Evolutionary conservation across 495 filamentous ascomycete species (phyloP).

Genomic region (Chaetomidium leptoderma): DNA sequence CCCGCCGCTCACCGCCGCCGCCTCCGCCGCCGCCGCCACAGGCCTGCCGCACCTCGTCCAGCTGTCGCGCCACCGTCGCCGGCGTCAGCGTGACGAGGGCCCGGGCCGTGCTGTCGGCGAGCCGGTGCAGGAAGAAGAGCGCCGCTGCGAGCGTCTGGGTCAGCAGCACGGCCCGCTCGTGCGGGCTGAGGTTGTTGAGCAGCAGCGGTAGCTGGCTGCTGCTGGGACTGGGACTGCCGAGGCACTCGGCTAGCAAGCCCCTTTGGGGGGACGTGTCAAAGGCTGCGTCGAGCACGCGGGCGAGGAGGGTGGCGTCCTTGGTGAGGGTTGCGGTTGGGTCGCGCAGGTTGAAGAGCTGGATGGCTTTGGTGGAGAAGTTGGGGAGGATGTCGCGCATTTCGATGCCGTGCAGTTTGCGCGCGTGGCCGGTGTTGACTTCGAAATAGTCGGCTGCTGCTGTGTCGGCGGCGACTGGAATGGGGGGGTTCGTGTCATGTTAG

Average conservation of each 20-base stretch:
- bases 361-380: conserved; percentile 29
- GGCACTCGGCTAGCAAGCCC: conserved; percentile 20
- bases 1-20: conserved; percentile 12
- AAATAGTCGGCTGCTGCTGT: conserved; percentile 24
- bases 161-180: conserved; percentile 31
- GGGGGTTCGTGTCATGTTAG: background rate
- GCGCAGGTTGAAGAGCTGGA: conserved; percentile 31
- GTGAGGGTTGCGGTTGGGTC: conserved; percentile 17
- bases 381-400: conserved; percentile 32
- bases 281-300: conserved; percentile 18
- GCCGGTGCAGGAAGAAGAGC: conserved; percentile 28
- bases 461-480: conserved; percentile 23
- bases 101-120: conserved; percentile 22
- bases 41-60: conserved; percentile 15
- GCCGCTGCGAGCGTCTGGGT: conserved; percentile 23
- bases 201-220: too few species aligned
- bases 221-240: conserved; percentile 12
- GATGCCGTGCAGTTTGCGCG: conserved; percentile 28
- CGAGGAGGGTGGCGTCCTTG: conserved; percentile 16
- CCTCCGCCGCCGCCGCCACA: too few species aligned
- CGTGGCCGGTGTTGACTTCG: conserved; percentile 29
- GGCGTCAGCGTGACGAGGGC: conserved; percentile 5
- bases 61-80: conserved; percentile 12
- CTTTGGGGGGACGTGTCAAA: conserved; percentile 20
- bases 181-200: conserved; percentile 25